Evolutionary conservation across 2,329 filamentous ascomycete genomes (phyloP), one percentile per base, ranked within the genome.

Genomic region (Achaetomium macrosporum): DNA sequence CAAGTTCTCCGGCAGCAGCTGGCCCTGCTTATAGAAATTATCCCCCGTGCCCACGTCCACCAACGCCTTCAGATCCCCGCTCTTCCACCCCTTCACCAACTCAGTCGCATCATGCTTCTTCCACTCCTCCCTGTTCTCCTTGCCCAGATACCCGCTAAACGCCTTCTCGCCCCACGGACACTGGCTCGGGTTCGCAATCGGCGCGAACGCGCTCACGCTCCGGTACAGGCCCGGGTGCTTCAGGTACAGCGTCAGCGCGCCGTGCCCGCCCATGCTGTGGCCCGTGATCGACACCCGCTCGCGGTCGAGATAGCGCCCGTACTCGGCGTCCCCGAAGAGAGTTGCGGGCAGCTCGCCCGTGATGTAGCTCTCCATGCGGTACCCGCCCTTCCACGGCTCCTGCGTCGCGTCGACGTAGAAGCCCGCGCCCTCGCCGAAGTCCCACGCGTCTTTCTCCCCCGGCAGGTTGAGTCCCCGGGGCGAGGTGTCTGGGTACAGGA

Each of bases 161-260:
- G 93, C 93, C 79, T 99, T 99, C 70, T 95, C 79, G 30, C 93
- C 93, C 93, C 93, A 99, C 1, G 88, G 88, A 65, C 88, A 95
- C 61, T 85, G 82, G 57, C 78, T 77, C 1, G 92, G 93, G 74
- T 97, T 97, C 47, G 84, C 71, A 64, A 97, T 95, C 17, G 92
- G 92, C 45, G 93, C 88, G 66, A 95, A 95, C 1, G 92, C 92
- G 57, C 86, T 91, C 53, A 93, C 90, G 59, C 84, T 89, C 74
- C 85, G 87, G 77, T 95, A 99, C 74, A 81, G 83, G 58, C 88
- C 90, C 0, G 93, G 91, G 72, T 97, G 87, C 75, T 89, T 92
- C 48, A 99, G 78, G 76, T 88, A 97, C 63, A 97, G 73, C 42
- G 91, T 96, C 62, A 99, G 76, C 42, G 93, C 93, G 58, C 93